Percentiles rank a stretch among this genome's conserved stretches.
Evolutionary conservation across 176 grass and related monocot species (phyloP).

Genomic region (Musa itinerans): DNA sequence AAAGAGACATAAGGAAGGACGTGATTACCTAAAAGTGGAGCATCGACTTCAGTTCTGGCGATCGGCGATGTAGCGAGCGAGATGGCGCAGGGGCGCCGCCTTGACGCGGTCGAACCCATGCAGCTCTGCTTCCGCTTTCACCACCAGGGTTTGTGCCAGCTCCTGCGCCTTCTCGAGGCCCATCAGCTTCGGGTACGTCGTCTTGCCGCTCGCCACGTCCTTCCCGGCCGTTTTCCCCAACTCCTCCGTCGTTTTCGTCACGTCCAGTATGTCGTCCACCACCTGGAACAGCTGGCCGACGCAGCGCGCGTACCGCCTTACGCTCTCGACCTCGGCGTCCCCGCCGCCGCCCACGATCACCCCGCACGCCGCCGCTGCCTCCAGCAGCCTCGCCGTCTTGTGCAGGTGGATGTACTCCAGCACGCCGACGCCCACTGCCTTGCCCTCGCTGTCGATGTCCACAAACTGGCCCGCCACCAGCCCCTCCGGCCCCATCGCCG

Average conservation of each 20-base stretch:
- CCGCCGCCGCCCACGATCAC: no score
- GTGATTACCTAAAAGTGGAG: no score
- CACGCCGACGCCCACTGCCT: conserved; percentile 8
- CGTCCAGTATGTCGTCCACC: no score
- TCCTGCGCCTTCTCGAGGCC: conserved; percentile 25
- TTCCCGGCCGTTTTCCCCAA: conserved; percentile 44
- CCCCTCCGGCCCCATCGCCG: conserved; percentile 15
- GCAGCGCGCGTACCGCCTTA: conserved; percentile 28
- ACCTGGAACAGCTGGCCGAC: conserved; percentile 15
- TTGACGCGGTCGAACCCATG: conserved; percentile 14
- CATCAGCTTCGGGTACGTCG: conserved; percentile 40
- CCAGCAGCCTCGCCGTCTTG: conserved; percentile 34
- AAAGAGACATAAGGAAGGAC: no score
- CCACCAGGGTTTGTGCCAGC: conserved; percentile 18
- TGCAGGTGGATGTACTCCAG: conserved; percentile 46
- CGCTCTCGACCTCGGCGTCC: conserved; percentile 12
- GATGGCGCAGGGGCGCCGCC: conserved; percentile 31
- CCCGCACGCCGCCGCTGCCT: no score
- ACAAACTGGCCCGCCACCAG: conserved; percentile 30
- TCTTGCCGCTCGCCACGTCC: conserved; percentile 30
- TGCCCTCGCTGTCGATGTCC: conserved; percentile 24
- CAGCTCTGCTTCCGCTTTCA: conserved; percentile 28
- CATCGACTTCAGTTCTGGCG: conserved; percentile 15
- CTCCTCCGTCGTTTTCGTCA: conserved; percentile 25
- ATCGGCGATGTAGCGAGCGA: conserved; percentile 32